Conservation (phyloP, 2,329 filamentous ascomycete species). For the Colletotrichum sansevieriae region DNA sequence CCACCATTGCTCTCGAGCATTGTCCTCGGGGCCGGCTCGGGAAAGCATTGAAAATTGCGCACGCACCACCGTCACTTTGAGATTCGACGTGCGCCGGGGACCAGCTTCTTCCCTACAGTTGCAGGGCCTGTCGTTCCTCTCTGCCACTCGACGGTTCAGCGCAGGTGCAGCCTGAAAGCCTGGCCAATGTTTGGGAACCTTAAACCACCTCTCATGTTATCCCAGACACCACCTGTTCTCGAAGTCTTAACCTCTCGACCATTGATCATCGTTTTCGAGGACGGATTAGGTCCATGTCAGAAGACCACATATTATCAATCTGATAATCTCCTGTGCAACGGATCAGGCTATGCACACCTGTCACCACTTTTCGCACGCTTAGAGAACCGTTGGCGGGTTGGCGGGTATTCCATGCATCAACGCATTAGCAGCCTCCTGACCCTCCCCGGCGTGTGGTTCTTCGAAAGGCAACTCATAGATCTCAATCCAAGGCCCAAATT, state of each 20-base stretch:
- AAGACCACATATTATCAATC: conserved; percentile 29
- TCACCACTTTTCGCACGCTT: background rate
- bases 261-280: background rate
- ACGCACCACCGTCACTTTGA: background rate
- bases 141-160: conserved; percentile 14
- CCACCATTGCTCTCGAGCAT: conserved; percentile 9
- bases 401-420: background rate
- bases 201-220: conserved; percentile 8
- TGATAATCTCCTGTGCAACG: conserved; percentile 23
- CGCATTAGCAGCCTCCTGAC: background rate
- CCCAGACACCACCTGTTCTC: background rate
- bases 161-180: conserved; percentile 3
- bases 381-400: background rate
- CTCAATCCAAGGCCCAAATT: background rate
- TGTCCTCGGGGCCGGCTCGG: too few relatives aligned
- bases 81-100: conserved; percentile 11
- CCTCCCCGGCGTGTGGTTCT: background rate
- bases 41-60: too few relatives aligned
- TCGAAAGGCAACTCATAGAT: background rate
- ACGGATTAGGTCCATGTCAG: background rate
- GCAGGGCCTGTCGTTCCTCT: background rate
- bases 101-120: conserved; percentile 9
- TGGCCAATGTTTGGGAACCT: conserved; percentile 21
- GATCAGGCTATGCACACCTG: background rate
- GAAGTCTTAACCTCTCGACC: background rate